Base-by-base conservation (phyloP, 768 basidiomycete genomes). In the Phanerochaete carnosa region DNA sequence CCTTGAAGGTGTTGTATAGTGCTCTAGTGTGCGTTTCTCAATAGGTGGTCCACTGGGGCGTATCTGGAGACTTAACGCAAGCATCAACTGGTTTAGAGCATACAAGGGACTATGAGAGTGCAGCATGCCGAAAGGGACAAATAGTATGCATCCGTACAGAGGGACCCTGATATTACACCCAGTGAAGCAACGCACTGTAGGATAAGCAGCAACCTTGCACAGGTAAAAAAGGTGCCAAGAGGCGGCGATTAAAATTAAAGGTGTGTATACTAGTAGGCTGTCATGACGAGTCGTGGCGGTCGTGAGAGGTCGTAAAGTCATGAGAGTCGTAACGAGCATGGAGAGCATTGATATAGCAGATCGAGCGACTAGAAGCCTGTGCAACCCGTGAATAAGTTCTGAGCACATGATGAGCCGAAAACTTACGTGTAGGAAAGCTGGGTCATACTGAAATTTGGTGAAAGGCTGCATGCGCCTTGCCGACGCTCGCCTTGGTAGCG, bases 261-360 rank as follows among this genome's bases (percentile, higher is more conserved):
- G 39, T 19, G 39, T 9, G 19, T 43, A 43, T 19, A 4, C 19
- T 43, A 43, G 19, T 19, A 19, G 15, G 22, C n/a, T 52, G 29
- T 52, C 64, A 49, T 65, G 55, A 55, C 11, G 35, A 29, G 60
- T 62, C 63, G 60, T 64, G 54, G 55, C 32, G 59, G 45, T 53
- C 46, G 60, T 58, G 39, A 49, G 26, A 23, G 30, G 51, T 52
- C 51, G 51, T 55, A 55, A 39, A 33, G 33, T 55, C 54, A 23
- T 55, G 47, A 49, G 5, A 19, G 25, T 49, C 47, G 28, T 49
- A 49, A 29, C 25, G 47, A 25, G 47, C 23, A 26, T 16, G 33
- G 26, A 16, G n/a, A 55, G 54, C 54, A 23, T n/a, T 55, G 54
- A n/a, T 33, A 52, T 19, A 43, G 32, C 15, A 57, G 28, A 47